phyloP scores from a whole-genome alignment of 305 asterid species.

The Solanum hybrid region DNA sequence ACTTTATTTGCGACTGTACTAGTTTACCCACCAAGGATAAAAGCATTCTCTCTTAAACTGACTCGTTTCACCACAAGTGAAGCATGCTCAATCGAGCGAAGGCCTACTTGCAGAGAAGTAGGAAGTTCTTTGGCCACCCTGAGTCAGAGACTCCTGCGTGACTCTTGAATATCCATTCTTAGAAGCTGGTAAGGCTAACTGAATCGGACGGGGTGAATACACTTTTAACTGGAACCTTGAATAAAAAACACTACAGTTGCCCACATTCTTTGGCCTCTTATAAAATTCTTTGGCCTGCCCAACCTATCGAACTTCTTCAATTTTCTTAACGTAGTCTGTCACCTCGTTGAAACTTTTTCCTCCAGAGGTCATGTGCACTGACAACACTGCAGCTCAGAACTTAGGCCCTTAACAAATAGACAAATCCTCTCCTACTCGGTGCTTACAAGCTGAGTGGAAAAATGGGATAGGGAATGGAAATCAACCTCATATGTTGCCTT shows the following conservation, averaged over 20 bases:
- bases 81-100: neutral
- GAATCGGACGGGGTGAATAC: neutral
- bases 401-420: neutral
- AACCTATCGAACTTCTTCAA: neutral
- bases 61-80: neutral
- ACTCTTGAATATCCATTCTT: neutral
- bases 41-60: neutral
- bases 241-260: neutral
- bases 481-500: neutral
- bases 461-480: neutral
- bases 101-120: neutral
- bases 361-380: neutral
- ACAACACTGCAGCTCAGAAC: neutral
- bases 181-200: neutral
- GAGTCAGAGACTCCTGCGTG: neutral
- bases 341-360: neutral
- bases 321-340: neutral
- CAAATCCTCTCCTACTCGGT: neutral
- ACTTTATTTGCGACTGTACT: neutral
- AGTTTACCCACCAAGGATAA: neutral
- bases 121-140: neutral
- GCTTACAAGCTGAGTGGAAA: neutral
- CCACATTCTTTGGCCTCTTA: neutral
- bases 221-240: neutral
- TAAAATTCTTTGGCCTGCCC: neutral